Evolutionary conservation across 1,284 basidiomycete genomes (phyloP), one percentile per base, ranked within the genome.

Genomic region (Gomphus bonarii): DNA sequence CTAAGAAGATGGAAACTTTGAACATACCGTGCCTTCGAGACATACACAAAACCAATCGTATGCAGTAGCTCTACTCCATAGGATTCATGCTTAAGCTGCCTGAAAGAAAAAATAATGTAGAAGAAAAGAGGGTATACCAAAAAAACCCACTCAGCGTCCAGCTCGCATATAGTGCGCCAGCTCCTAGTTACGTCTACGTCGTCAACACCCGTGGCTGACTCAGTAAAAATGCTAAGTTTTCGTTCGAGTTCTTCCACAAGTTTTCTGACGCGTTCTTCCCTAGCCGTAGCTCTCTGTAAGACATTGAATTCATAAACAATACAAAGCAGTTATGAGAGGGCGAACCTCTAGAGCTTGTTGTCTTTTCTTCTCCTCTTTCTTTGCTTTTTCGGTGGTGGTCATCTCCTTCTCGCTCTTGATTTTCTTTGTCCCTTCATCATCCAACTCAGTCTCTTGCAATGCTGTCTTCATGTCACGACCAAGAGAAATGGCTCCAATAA

Each of bases 381-480:
- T 79, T 55, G 86, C 85, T 68, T 81, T 85, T 66, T 95, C 91
- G 67, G 95, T 92, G 1, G 91, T 88, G 14, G 81, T 82, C 47
- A 97, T 63, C 88, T 81, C 60, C 82, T 81, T 59, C 78, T 74
- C 1, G 84, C 85, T 64, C 86, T 89, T 33, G 79, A 78, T 66
- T 85, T 85, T 54, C 76, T 73, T 59, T 70, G 67, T 44, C 74
- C 72, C 50, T 61, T 64, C 71, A 7, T 65, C 70, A 25, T 73
- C 76, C 20, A 79, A 77, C 10, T 76, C 78, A 61, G 90, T 87
- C 66, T 95, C 90, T 67, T 99, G 95, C 66, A 99, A 75, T 5
- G 94, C 95, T 6, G 92, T 83, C 74, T 99, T 99, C 97, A 99
- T 98, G 66, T 99, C 95, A 64, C 82, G 82, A 35, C 93, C 95